Evolutionary conservation across 1,139 yeast species (phyloP).

Genomic region (Wickerhamomyces sp.): DNA sequence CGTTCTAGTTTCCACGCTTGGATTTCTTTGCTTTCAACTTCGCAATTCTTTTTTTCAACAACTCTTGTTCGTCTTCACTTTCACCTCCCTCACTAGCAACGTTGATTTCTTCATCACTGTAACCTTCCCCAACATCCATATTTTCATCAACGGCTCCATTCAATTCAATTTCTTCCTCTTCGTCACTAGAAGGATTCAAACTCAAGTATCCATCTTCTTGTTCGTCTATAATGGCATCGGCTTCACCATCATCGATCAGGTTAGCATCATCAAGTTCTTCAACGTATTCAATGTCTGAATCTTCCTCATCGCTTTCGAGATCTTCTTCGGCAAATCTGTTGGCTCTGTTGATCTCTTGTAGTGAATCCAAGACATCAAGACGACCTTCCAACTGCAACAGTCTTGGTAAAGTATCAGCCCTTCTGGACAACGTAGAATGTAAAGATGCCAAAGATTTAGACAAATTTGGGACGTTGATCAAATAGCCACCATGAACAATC

Average conservation of each 20-base stretch:
- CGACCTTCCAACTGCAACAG: slow-evolving; percentile 81
- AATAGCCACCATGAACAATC: slow-evolving; percentile 82
- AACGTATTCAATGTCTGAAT: slow-evolving; percentile 36
- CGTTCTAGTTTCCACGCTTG: slow-evolving; percentile 16
- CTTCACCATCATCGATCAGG: slow-evolving; percentile 33
- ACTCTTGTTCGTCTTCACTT: slow-evolving; percentile 22
- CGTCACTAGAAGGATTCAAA: slow-evolving; percentile 23
- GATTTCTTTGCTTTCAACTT: slow-evolving; percentile 19
- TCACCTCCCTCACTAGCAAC: slow-evolving; percentile 12
- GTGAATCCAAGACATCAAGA: slow-evolving; percentile 65
- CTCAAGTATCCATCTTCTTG: slow-evolving; percentile 28
- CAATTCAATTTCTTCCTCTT: slow-evolving; percentile 4
- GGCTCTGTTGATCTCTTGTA: slow-evolving; percentile 52
- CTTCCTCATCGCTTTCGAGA: slow-evolving; percentile 20
- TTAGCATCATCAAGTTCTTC: slow-evolving; percentile 37
- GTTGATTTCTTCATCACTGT: slow-evolving; percentile 24
- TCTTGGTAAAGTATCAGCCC: slow-evolving; percentile 73
- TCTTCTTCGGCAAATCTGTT: slow-evolving; percentile 32
- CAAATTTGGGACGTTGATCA: slow-evolving; percentile 63
- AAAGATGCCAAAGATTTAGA: slow-evolving; percentile 65
- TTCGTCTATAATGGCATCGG: slow-evolving; percentile 26
- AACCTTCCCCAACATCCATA: slow-evolving; percentile 22
- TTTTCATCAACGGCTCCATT: slow-evolving; percentile 21
- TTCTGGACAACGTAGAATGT: slow-evolving; percentile 69
- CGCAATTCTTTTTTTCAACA: slow-evolving; percentile 18